phyloP scores from a whole-genome alignment of 306 rosid species.

The Hippophae rhamnoides region DNA sequence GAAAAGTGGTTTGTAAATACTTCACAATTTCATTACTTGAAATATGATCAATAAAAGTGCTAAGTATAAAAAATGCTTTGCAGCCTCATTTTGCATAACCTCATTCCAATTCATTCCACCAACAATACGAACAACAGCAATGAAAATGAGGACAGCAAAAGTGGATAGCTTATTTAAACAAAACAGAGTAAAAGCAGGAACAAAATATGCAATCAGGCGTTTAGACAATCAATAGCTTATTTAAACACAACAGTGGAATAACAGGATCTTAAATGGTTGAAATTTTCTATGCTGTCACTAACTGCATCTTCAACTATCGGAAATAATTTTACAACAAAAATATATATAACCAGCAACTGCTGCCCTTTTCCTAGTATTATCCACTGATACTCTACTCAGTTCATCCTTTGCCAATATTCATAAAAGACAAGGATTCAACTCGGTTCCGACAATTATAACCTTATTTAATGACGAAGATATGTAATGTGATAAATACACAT shows the following conservation, averaged over 20 bases:
- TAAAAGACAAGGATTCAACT: neutral
- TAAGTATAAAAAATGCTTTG: neutral
- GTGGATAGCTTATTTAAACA: too few relatives aligned
- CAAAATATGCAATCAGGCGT: neutral
- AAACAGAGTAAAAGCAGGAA: too few relatives aligned
- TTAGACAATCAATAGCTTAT: neutral
- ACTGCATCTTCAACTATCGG: too few relatives aligned
- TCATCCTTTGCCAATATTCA: neutral
- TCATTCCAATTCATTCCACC: too few relatives aligned
- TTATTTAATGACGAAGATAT: neutral
- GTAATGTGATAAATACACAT: neutral
- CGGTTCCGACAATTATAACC: neutral
- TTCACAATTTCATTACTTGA: neutral
- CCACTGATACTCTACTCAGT: neutral
- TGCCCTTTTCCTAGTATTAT: neutral
- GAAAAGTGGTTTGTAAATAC: neutral
- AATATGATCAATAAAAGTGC: neutral
- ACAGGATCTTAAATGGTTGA: neutral
- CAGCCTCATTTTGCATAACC: too few relatives aligned
- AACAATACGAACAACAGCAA: too few relatives aligned
- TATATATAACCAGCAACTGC: neutral
- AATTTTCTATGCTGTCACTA: too few relatives aligned
- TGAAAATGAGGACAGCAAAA: too few relatives aligned
- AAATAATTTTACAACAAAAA: too few relatives aligned
- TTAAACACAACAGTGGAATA: neutral